Base-by-base conservation (phyloP, 148 eudicot species). In the Simmondsia chinensis region DNA sequence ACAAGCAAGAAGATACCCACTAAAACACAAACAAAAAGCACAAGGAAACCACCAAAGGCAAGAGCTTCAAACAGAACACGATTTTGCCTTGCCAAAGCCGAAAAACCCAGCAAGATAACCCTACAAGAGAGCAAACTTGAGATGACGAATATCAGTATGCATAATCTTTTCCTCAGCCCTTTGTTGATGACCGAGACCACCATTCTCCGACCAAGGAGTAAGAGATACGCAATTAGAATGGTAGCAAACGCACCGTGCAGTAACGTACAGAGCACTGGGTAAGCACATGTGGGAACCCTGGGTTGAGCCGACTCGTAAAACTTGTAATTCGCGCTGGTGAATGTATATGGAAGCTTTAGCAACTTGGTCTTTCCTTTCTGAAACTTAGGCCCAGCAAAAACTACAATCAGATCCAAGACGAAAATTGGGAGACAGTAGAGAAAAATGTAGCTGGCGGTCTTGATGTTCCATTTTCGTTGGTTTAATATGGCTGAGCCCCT, bases 91-190 rank as follows among this genome's bases (percentile, higher is more conserved):
- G 81, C 63, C 38, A 76, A 68, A 56, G 86, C 89, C 12, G 99
- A 69, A 68, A 86, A 66, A 43, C 99, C 94, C 46, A 91, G 88
- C 50, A 91, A 65, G 28, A 86, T 29, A 54, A 72, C 85, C 69
- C 99, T 76, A 23, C 74, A 56, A 1, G 79, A 94, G 33, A 91
- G 70, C 56, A 80, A 73, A 66, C 65, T 46, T 30, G 74, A 65
- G 49, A 76, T 74, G 9, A 80, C 54, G 46, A 74, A 49, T 55
- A 75, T 72, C 58, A 91, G 70, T 66, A 64, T 57, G 66, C 71
- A 91, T 37, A 91, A 81, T 60, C 99, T 74, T 70, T 63, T 91
- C 61, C 73, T 80, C 79, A 91, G 57, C 61, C 83, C 76, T 69
- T 86, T 91, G 66, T 80, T 91, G 62, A 91, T 86, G 54, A 86